Conservation (phyloP, 2,329 filamentous ascomycete species). For the Coniochaeta prunicola region DNA sequence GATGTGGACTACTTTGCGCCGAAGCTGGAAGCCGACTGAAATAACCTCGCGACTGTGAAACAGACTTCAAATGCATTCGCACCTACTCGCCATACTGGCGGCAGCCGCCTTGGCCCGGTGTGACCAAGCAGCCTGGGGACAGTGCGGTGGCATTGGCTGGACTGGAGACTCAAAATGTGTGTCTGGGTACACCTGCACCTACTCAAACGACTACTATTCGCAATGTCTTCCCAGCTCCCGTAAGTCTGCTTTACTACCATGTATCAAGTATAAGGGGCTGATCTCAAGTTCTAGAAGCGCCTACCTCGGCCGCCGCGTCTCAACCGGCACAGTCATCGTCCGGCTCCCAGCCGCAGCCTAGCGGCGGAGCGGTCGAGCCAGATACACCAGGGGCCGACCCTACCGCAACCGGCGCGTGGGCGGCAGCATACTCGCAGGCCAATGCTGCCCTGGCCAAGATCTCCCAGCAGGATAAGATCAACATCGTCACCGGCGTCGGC, state of each 20-base stretch:
- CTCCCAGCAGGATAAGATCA: constrained; percentile 69
- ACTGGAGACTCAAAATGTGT: constrained; percentile 11
- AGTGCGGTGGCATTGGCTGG: constrained; percentile 10
- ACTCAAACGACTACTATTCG: constrained; percentile 11
- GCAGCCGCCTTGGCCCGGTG: background rate
- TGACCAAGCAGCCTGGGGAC: background rate
- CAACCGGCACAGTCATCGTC: background rate
- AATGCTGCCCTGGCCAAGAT: constrained; percentile 59
- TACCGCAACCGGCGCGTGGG: constrained; percentile 41
- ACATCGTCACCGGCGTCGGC: constrained; percentile 69
- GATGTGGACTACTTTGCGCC: background rate
- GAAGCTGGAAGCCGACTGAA: background rate
- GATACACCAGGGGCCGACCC: constrained; percentile 5
- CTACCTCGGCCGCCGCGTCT: background rate
- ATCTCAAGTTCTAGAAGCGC: background rate
- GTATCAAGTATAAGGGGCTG: background rate
- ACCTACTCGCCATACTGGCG: background rate
- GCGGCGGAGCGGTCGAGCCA: background rate
- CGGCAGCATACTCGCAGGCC: constrained; percentile 63
- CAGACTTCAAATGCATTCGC: background rate
- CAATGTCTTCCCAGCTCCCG: constrained; percentile 4
- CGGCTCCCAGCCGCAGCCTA: background rate
- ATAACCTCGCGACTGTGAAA: background rate
- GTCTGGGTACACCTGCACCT: constrained; percentile 9
- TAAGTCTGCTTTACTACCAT: background rate